phyloP scores from a whole-genome alignment of 129 eudicot species.

The Flaveria trinervia region DNA sequence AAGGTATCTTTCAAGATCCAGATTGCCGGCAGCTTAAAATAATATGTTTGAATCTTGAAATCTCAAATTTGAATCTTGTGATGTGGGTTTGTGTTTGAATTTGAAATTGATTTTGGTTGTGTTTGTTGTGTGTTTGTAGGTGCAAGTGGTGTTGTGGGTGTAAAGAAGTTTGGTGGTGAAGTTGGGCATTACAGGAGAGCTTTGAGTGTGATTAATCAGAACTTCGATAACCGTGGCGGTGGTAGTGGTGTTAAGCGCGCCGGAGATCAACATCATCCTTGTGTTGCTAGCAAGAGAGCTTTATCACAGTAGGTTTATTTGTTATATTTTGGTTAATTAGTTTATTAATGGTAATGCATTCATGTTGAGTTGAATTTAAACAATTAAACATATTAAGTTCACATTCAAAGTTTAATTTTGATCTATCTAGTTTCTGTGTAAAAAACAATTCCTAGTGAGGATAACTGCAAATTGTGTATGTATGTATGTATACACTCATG shows the following conservation, averaged over 20 bases:
- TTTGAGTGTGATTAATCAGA: conserved; percentile 66
- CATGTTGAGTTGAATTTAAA: neutral
- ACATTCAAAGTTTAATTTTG: neutral
- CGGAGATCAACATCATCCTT: conserved; percentile 41
- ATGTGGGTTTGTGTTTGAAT: conserved; percentile 10
- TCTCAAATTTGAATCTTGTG: neutral
- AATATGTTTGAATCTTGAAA: conserved; percentile 3
- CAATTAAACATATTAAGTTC: neutral
- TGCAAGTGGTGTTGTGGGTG: conserved; percentile 37
- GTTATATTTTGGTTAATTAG: neutral
- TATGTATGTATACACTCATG: too few species aligned
- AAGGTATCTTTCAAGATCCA: conserved; percentile 40
- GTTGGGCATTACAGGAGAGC: conserved; percentile 57
- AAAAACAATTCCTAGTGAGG: neutral
- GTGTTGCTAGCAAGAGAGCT: conserved; percentile 67
- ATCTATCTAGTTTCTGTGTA: too few species aligned
- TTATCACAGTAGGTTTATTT: conserved; percentile 49
- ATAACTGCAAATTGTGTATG: neutral
- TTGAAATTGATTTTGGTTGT: neutral
- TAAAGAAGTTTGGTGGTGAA: conserved; percentile 55
- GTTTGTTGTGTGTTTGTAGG: conserved; percentile 28
- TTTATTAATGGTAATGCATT: conserved; percentile 2
- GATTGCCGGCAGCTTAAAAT: too few species aligned
- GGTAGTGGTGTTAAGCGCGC: conserved; percentile 9
- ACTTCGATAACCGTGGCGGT: conserved; percentile 34